A percentile compares a stretch with the other conserved stretches of the same genome.
Conservation (phyloP, 306 rosid species). For the Nissolia schottii region DNA sequence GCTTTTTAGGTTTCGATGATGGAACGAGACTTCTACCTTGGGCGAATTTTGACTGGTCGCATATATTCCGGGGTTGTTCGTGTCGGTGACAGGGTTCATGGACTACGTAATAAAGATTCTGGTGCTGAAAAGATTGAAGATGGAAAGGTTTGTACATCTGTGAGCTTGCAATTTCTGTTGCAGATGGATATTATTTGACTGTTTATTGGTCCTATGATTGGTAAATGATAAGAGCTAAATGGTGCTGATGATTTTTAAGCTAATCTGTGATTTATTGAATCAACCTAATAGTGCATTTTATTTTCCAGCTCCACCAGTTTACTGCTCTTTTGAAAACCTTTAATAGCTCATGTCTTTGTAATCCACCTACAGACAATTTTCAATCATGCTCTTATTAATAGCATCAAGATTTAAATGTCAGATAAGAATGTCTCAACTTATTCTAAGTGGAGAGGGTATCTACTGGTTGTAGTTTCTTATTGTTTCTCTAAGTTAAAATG, state of each 20-base stretch:
- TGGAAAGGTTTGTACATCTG: conserved; percentile 68
- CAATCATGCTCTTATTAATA: not conserved
- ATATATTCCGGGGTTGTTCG: conserved; percentile 72
- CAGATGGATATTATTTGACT: not conserved
- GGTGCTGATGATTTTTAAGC: not conserved
- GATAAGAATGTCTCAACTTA: not conserved
- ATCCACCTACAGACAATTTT: not conserved
- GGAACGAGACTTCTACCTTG: conserved; percentile 90
- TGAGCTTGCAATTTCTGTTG: conserved; percentile 12
- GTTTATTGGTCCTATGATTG: not conserved
- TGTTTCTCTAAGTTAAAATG: not conserved
- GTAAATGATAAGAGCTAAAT: conserved; percentile 6
- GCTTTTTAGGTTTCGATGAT: conserved; percentile 92
- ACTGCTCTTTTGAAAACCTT: not conserved
- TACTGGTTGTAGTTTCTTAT: not conserved
- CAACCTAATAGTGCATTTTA: not conserved
- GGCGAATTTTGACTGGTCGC: conserved; percentile 92
- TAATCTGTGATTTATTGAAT: not conserved
- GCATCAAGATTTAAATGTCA: not conserved
- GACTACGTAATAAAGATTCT: conserved; percentile 67
- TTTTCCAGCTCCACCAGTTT: not conserved
- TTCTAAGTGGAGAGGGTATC: not conserved
- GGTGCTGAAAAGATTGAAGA: conserved; percentile 83
- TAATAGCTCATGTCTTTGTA: not conserved
- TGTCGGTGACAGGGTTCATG: conserved; percentile 89